These are phyloP conservation scores for Endogone sp. DNA, from an alignment of 192 early-diverging fungal species.

Conservation along the genomic window DNA sequence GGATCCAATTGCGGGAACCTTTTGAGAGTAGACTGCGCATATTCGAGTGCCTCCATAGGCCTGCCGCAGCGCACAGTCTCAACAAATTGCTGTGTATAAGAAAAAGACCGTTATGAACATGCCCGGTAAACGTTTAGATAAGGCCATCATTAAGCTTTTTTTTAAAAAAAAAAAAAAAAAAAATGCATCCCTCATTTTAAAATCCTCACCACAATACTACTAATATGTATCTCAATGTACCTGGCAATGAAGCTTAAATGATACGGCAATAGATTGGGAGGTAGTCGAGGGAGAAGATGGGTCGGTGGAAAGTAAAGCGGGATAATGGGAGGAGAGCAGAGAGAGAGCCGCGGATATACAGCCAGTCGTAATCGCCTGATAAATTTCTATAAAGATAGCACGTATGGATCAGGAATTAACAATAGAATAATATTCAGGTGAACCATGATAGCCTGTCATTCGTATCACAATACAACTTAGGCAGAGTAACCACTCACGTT, in stretches of 20 bases:
- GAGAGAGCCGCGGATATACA: slow-evolving; percentile 31
- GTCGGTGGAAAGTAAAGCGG: slow-evolving; percentile 28
- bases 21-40: slow-evolving; percentile 52
- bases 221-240: too few relatives aligned
- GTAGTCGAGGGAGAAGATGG: slow-evolving; percentile 28
- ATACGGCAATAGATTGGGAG: slow-evolving; percentile 38
- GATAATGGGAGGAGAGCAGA: slow-evolving; percentile 31
- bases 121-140: too few relatives aligned
- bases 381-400: slow-evolving; percentile 7
- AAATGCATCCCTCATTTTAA: too few relatives aligned
- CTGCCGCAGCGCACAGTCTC: slow-evolving; percentile 46
- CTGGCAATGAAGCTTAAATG: slow-evolving; percentile 63
- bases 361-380: slow-evolving; percentile 15
- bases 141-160: too few relatives aligned
- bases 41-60: slow-evolving; percentile 49
- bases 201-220: too few relatives aligned
- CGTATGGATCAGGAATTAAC: neutral
- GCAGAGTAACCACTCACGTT: slow-evolving; percentile 23
- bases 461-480: slow-evolving; percentile 29
- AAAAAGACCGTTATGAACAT: too few relatives aligned
- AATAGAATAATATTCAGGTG: neutral
- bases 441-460: too few relatives aligned
- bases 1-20: slow-evolving; percentile 30
- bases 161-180: too few relatives aligned
- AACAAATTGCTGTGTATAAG: slow-evolving; percentile 60